Evolutionary conservation across 2,329 filamentous ascomycete species (phyloP).

Genomic region (Monilinia vaccinii-corymbosi): DNA sequence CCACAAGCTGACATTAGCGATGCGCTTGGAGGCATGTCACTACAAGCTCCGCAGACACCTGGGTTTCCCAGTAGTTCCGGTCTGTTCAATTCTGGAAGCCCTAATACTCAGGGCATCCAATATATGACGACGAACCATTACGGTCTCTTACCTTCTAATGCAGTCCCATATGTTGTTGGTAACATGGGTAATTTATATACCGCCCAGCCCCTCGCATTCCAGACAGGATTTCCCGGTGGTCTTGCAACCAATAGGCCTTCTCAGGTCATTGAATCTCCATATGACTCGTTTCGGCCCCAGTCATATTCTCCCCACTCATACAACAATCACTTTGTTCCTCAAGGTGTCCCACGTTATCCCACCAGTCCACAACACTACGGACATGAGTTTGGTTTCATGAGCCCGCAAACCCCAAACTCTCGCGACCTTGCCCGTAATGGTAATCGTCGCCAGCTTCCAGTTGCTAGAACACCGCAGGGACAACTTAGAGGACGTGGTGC

Average conservation of each 20-base stretch:
- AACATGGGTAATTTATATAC: conserved; percentile 10
- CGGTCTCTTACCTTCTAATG: not conserved
- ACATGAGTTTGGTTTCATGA: conserved; percentile 2
- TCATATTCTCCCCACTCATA: not conserved
- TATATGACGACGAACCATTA: conserved; percentile 10
- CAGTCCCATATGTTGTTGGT: conserved; percentile 4
- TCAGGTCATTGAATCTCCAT: not conserved
- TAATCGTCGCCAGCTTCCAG: conserved; percentile 32
- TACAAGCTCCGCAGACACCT: conserved; percentile 8
- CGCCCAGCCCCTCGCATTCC: not conserved
- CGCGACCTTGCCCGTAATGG: conserved; percentile 11
- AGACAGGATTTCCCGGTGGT: not conserved
- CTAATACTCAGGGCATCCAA: conserved; percentile 4
- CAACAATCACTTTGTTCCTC: not conserved
- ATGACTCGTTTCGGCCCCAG: not conserved
- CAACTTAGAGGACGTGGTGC: conserved; percentile 28
- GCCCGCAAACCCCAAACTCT: conserved; percentile 11
- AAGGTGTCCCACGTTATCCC: not conserved
- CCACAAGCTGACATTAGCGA: conserved; percentile 5
- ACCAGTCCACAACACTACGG: not conserved
- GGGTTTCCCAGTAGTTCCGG: conserved; percentile 1
- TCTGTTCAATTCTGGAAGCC: conserved; percentile 5
- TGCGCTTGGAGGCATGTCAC: conserved; percentile 6
- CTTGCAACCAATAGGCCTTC: not conserved
- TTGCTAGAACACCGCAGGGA: conserved; percentile 30